A percentile compares a stretch with the other conserved stretches of the same genome.
Evolutionary conservation across 2,329 filamentous ascomycete species (phyloP).

Genomic region (Colletotrichum sp.): DNA sequence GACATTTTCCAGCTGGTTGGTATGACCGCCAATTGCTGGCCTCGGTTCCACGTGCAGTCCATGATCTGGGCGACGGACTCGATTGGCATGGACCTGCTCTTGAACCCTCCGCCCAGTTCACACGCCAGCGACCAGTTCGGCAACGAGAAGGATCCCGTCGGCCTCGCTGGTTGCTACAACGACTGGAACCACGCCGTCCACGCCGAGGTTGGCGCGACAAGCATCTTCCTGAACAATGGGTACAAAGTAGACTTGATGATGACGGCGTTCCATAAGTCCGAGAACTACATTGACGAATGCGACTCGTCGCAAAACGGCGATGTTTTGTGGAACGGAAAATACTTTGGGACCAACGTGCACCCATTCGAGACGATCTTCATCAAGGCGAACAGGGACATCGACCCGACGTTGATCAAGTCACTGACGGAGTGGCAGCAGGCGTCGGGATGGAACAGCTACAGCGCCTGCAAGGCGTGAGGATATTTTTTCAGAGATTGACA

Average conservation of each 20-base stretch:
- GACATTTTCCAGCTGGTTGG: constrained; percentile 36
- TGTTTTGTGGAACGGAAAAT: constrained; percentile 28
- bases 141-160: constrained; percentile 26
- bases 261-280: constrained; percentile 29
- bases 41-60: constrained; percentile 38
- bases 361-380: constrained; percentile 43
- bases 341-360: constrained; percentile 38
- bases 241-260: constrained; percentile 39
- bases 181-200: constrained; percentile 29
- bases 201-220: constrained; percentile 35
- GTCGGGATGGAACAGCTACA: constrained; percentile 28
- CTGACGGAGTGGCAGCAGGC: constrained; percentile 35
- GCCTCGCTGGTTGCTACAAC: constrained; percentile 33
- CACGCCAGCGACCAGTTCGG: constrained; percentile 28
- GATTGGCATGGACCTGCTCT: constrained; percentile 38
- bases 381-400: constrained; percentile 36
- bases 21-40: constrained; percentile 39
- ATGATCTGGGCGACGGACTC: constrained; percentile 43
- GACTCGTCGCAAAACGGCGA: constrained; percentile 26
- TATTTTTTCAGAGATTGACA: neutral
- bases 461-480: constrained; percentile 16
- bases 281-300: constrained; percentile 15
- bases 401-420: constrained; percentile 27
- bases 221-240: constrained; percentile 29
- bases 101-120: constrained; percentile 29